These are phyloP conservation scores for Leishmania tarentolae DNA, from an alignment of 208 protist genomes.

Conservation along the genomic window DNA sequence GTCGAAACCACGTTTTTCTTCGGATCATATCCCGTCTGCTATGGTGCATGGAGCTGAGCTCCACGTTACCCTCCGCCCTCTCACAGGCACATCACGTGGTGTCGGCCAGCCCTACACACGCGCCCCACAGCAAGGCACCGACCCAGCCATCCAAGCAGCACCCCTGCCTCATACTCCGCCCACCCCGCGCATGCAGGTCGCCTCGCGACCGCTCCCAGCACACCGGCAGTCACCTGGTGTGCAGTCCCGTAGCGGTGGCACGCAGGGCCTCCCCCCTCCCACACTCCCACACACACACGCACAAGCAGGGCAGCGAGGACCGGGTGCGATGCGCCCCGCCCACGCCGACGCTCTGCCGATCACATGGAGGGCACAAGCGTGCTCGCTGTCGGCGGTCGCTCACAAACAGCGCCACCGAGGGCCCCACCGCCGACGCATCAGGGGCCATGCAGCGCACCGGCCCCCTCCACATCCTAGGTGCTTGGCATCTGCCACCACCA, in stretches of 20 bases:
- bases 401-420: not conserved
- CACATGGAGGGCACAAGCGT: not conserved
- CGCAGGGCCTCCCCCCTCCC: not conserved
- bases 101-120: not conserved
- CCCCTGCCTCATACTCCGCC: not conserved
- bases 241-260: not conserved
- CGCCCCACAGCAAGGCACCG: not conserved
- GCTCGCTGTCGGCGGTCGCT: not conserved
- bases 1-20: not conserved
- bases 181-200: not conserved
- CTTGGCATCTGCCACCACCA: not conserved
- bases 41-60: not conserved
- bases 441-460: not conserved
- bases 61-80: not conserved
- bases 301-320: not conserved
- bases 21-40: not conserved
- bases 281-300: not conserved
- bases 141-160: not conserved
- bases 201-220: not conserved
- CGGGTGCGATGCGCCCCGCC: not conserved
- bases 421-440: not conserved
- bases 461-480: not conserved
- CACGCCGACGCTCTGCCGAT: not conserved
- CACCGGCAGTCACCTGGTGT: not conserved
- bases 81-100: not conserved